Conservation (phyloP, 2,329 filamentous ascomycete genomes). For the Grosmannia clavigera region DNA sequence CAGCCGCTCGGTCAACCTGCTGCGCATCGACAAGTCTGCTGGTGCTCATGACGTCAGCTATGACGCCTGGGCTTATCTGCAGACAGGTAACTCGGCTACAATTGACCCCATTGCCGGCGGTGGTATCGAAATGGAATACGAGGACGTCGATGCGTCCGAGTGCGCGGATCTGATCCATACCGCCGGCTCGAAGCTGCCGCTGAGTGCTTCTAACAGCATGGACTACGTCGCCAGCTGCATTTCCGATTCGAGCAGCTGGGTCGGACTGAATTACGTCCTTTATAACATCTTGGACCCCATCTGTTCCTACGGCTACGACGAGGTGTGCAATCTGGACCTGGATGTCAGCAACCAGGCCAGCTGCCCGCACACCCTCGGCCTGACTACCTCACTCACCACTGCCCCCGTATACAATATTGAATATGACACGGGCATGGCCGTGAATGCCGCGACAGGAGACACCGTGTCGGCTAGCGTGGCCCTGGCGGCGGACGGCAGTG, state of each 20-base stretch:
- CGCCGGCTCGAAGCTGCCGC: slow-evolving; percentile 35
- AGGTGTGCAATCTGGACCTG: slow-evolving; percentile 30
- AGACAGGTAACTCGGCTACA: slow-evolving; percentile 34
- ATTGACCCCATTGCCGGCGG: slow-evolving; percentile 34
- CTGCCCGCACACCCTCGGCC: slow-evolving; percentile 34
- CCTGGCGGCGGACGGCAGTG: background rate
- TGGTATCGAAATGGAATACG: slow-evolving; percentile 36
- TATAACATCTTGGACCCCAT: slow-evolving; percentile 40
- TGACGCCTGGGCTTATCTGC: slow-evolving; percentile 49
- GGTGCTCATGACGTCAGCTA: slow-evolving; percentile 47
- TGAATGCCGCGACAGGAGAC: slow-evolving; percentile 21
- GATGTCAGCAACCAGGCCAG: slow-evolving; percentile 34
- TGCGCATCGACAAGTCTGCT: slow-evolving; percentile 42
- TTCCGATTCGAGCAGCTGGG: slow-evolving; percentile 29
- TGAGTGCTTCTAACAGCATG: slow-evolving; percentile 45
- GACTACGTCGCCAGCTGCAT: slow-evolving; percentile 38
- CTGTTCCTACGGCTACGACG: slow-evolving; percentile 37
- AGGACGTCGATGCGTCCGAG: slow-evolving; percentile 32
- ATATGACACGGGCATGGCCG: slow-evolving; percentile 34
- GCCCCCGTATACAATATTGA: slow-evolving; percentile 37
- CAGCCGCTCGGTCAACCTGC: slow-evolving; percentile 40
- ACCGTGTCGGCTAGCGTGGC: slow-evolving; percentile 5
- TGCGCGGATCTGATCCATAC: slow-evolving; percentile 39
- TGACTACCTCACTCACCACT: slow-evolving; percentile 21
- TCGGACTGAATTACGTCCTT: slow-evolving; percentile 38